A percentile compares a stretch with the other conserved stretches of the same genome.
phyloP scores from a whole-genome alignment of 148 eudicot genomes.

The Polygonum maritimum region DNA sequence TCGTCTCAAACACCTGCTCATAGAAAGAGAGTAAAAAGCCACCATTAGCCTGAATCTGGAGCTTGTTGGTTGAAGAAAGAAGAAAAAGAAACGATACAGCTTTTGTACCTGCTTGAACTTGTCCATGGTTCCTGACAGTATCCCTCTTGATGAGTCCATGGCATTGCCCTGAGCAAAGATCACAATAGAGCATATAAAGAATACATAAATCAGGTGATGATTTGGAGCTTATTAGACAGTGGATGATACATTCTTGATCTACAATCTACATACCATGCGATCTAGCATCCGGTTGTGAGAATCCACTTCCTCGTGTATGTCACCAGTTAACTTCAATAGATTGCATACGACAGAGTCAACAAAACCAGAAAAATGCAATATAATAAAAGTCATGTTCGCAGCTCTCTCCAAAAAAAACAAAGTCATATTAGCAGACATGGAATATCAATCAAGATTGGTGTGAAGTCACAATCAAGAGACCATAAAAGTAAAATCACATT shows the following conservation, averaged over 20 bases:
- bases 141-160: slow-evolving; percentile 87
- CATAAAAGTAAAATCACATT: not conserved
- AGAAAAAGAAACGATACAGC: not conserved
- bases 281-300: slow-evolving; percentile 81
- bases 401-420: too few species aligned
- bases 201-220: not conserved
- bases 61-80: not conserved
- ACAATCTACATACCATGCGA: slow-evolving; percentile 52
- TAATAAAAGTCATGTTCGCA: too few species aligned
- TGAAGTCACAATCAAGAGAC: slow-evolving; percentile 2
- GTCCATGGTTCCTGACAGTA: slow-evolving; percentile 91
- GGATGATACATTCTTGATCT: not conserved
- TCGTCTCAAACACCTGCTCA: slow-evolving; percentile 72
- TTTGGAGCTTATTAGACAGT: not conserved
- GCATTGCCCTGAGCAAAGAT: slow-evolving; percentile 59
- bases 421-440: not conserved
- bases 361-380: not conserved
- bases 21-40: not conserved
- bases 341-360: slow-evolving; percentile 1
- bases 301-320: slow-evolving; percentile 88
- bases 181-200: not conserved
- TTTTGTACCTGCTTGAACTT: slow-evolving; percentile 73
- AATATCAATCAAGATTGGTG: not conserved
- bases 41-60: not conserved
- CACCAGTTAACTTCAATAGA: slow-evolving; percentile 74